Evolutionary conservation across 1,284 basidiomycete species (phyloP).

Genomic region (Violaceomyces palustris): DNA sequence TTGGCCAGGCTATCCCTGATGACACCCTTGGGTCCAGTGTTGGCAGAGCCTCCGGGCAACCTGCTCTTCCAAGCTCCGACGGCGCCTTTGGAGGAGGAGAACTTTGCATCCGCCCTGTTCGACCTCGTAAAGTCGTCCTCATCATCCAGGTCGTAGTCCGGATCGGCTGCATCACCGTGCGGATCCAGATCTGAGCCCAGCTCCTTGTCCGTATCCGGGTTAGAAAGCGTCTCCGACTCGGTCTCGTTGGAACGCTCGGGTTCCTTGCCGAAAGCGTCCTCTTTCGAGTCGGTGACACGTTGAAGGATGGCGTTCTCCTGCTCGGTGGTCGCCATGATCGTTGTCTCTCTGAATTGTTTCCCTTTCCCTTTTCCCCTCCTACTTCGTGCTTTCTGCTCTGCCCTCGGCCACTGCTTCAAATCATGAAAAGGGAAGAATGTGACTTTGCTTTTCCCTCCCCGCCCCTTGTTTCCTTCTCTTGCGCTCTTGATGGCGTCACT

Average conservation of each 20-base stretch:
- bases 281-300: slow-evolving; percentile 14
- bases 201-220: slow-evolving; percentile 33
- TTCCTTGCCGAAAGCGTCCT: slow-evolving; percentile 13
- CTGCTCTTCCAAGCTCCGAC: slow-evolving; percentile 5
- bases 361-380: too few relatives aligned
- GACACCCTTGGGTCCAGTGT: slow-evolving; percentile 44
- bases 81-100: slow-evolving; percentile 5
- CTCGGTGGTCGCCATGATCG: slow-evolving; percentile 19
- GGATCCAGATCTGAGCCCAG: too few relatives aligned
- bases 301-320: slow-evolving; percentile 27
- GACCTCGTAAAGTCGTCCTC: slow-evolving; percentile 10
- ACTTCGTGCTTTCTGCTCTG: too few relatives aligned
- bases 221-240: not conserved
- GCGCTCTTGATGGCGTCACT: too few relatives aligned
- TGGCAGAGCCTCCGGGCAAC: slow-evolving; percentile 8
- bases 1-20: slow-evolving; percentile 21
- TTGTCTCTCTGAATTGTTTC: too few relatives aligned
- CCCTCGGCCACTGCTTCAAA: too few relatives aligned
- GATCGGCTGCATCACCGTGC: too few relatives aligned
- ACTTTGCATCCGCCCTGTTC: slow-evolving; percentile 2
- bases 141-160: slow-evolving; percentile 16
- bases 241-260: slow-evolving; percentile 2
- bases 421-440: too few relatives aligned
- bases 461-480: too few relatives aligned
- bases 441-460: too few relatives aligned